Evolutionary conservation across 2,329 filamentous ascomycete genomes (phyloP).

Genomic region (Fusarium abutilonis): DNA sequence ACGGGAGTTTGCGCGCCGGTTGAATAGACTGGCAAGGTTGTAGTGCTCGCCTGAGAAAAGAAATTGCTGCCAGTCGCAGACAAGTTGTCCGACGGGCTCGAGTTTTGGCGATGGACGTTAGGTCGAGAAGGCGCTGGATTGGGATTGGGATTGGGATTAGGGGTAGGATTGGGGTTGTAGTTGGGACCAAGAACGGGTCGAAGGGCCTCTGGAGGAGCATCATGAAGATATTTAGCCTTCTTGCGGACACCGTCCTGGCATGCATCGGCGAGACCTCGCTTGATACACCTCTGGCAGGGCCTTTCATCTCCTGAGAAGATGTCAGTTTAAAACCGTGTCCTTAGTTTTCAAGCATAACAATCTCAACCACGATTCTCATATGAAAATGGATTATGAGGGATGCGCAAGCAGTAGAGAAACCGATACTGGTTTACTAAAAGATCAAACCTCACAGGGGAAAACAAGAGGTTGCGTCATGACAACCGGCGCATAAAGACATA

Average conservation of each 20-base stretch:
- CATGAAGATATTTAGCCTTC: conserved; percentile 98
- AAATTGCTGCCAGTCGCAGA: conserved; percentile 57
- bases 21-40: conserved; percentile 63
- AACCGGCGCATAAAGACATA: conserved; percentile 6
- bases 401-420: conserved; percentile 8
- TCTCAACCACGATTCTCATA: conserved; percentile 5
- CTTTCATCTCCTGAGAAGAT: conserved; percentile 81
- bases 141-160: conserved; percentile 65
- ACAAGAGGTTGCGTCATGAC: conserved; percentile 6
- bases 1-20: conserved; percentile 56
- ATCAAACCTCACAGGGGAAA: conserved; percentile 29
- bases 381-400: neutral
- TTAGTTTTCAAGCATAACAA: conserved; percentile 7
- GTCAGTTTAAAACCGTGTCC: conserved; percentile 32
- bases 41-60: conserved; percentile 58
- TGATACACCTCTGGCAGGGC: conserved; percentile 93
- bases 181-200: conserved; percentile 82
- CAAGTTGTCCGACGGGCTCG: conserved; percentile 59
- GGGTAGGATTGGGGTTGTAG: conserved; percentile 66
- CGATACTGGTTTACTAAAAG: conserved; percentile 6
- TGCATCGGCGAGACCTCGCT: conserved; percentile 86
- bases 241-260: conserved; percentile 98
- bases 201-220: conserved; percentile 89
- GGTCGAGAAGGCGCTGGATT: conserved; percentile 57
- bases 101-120: conserved; percentile 60